Conservation (phyloP, 2,329 filamentous ascomycete genomes). For the Ilyonectria destructans region DNA sequence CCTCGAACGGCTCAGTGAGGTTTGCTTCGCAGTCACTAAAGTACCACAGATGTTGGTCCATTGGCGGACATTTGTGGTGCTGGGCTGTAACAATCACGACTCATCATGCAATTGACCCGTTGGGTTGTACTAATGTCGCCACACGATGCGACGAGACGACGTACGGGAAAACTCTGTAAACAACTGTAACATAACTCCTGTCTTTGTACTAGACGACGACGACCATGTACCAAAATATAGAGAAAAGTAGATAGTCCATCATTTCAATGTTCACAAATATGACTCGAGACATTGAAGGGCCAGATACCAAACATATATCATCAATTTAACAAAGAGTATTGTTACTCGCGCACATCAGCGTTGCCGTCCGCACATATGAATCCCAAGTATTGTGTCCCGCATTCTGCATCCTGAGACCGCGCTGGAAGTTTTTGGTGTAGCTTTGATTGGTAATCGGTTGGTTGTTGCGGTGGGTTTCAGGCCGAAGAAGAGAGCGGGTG, state of each 20-base stretch:
- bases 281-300: constrained; percentile 2
- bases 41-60: background rate
- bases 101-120: constrained; percentile 1
- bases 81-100: constrained; percentile 21
- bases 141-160: background rate
- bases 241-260: constrained; percentile 1
- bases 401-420: background rate
- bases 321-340: background rate
- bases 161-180: constrained; percentile 3
- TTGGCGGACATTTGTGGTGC: too few species aligned
- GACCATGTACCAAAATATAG: constrained; percentile 26
- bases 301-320: background rate
- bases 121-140: background rate
- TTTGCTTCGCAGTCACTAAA: background rate
- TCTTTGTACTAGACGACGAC: constrained; percentile 18
- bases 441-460: background rate
- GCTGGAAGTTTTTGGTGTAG: background rate
- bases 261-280: constrained; percentile 7
- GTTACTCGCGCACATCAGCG: background rate
- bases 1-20: constrained; percentile 4
- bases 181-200: constrained; percentile 32
- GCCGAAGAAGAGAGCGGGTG: background rate
- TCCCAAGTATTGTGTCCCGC: background rate
- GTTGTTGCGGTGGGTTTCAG: background rate
- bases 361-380: constrained; percentile 10